Conservation (phyloP, 2,329 filamentous ascomycete genomes). For the Catunica adiposa region DNA sequence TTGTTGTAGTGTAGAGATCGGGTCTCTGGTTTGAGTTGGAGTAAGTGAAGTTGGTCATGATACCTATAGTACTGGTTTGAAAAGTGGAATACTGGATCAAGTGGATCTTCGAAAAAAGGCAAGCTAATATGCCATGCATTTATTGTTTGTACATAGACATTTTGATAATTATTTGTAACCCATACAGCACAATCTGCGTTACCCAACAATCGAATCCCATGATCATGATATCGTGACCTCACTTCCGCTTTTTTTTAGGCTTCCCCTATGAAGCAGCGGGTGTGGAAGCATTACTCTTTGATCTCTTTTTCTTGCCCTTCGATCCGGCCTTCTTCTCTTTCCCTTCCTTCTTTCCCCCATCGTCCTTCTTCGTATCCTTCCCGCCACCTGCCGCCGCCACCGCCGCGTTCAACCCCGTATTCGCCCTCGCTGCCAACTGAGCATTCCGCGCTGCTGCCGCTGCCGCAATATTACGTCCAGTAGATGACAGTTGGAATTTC, state of each 20-base stretch:
- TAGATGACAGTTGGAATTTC: constrained; percentile 47
- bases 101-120: not conserved
- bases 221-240: not conserved
- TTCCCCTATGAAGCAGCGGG: not conserved
- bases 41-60: not conserved
- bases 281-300: not conserved
- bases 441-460: constrained; percentile 19
- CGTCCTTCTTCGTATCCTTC: constrained; percentile 15
- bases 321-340: constrained; percentile 20
- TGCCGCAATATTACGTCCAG: constrained; percentile 28
- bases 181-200: not conserved
- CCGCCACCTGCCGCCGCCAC: not conserved
- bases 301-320: constrained; percentile 3
- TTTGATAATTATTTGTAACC: not conserved
- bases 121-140: not conserved
- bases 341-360: constrained; percentile 22
- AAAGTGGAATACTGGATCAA: not conserved
- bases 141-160: not conserved
- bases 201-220: not conserved
- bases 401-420: not conserved
- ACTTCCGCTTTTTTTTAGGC: not conserved
- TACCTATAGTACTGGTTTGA: not conserved
- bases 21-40: not conserved
- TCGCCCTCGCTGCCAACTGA: constrained; percentile 7
- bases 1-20: constrained; percentile 34